Conservation (phyloP, 371 early-diverging fungal species). For the Mortierella sp. region DNA sequence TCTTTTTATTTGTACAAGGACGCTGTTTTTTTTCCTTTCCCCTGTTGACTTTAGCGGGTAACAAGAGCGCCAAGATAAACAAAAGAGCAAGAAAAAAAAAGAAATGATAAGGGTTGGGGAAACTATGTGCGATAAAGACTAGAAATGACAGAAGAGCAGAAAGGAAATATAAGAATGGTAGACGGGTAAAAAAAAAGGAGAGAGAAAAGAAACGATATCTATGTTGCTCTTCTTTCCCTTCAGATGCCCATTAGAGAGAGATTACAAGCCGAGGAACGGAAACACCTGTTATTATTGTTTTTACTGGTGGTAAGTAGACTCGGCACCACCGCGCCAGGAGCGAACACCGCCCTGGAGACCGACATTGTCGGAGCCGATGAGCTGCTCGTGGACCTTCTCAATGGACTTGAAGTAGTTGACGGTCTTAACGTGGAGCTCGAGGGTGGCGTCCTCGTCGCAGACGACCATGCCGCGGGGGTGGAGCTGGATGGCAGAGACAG, state of each 20-base stretch:
- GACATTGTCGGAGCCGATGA: constrained; percentile 85
- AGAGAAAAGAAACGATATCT: constrained; percentile 9
- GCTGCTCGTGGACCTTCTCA: constrained; percentile 88
- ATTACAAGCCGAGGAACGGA: not conserved
- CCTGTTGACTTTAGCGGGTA: not conserved
- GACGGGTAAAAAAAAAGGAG: not conserved
- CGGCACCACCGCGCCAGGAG: constrained; percentile 54
- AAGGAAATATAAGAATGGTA: constrained; percentile 48
- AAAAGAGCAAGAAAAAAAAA: constrained; percentile 1
- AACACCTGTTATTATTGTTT: no score
- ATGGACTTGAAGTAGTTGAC: constrained; percentile 93
- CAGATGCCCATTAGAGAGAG: not conserved
- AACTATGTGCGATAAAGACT: constrained; percentile 12
- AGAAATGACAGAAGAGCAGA: constrained; percentile 61
- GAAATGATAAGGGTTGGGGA: constrained; percentile 3
- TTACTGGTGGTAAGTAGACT: constrained; percentile 58
- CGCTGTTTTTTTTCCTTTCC: not conserved
- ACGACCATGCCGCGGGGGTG: constrained; percentile 91
- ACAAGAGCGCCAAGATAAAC: not conserved
- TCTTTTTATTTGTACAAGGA: constrained; percentile 31
- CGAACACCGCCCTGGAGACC: constrained; percentile 77
- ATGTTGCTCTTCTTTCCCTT: not conserved
- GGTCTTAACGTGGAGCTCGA: constrained; percentile 93
- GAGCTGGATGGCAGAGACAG: constrained; percentile 89
- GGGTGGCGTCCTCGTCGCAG: constrained; percentile 92